Evolutionary conservation across 345 rosid genomes (phyloP).

Genomic region (Populus pruinosa): DNA sequence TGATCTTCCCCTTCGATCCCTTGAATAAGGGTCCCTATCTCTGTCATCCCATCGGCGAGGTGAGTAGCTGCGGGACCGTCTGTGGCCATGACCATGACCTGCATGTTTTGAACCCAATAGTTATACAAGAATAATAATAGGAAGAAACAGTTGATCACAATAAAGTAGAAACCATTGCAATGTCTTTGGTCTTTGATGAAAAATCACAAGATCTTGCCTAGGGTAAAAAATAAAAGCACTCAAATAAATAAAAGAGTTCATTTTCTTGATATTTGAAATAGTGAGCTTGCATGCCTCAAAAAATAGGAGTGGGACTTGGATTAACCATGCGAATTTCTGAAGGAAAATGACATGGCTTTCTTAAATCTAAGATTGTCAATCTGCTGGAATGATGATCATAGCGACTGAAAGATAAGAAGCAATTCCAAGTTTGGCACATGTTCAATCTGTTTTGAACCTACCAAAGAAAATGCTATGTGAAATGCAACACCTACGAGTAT

Average conservation of each 20-base stretch:
- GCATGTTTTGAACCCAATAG: conserved; percentile 9
- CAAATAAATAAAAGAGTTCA: not conserved
- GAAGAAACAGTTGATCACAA: not conserved
- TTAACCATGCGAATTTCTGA: not conserved
- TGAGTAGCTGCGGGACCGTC: conserved; percentile 51
- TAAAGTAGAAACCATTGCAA: not conserved
- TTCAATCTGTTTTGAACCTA: not conserved
- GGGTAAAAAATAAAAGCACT: not conserved
- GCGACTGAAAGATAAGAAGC: not conserved
- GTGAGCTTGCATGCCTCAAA: not conserved
- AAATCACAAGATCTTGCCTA: not conserved
- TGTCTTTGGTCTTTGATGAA: not conserved
- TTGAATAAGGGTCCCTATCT: conserved; percentile 32
- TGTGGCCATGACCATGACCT: conserved; percentile 34
- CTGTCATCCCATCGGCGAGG: conserved; percentile 40
- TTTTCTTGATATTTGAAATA: not conserved
- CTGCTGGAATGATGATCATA: not conserved
- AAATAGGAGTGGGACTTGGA: not conserved
- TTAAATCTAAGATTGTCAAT: not conserved
- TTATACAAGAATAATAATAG: not conserved
- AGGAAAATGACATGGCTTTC: not conserved
- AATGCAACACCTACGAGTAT: not conserved
- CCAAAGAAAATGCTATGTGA: not conserved
- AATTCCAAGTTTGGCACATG: too few relatives aligned
- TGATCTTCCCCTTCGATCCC: conserved; percentile 49